These are phyloP conservation scores for Pyrus hybrid DNA, from an alignment of 331 rosid species.

Conservation along the genomic window DNA sequence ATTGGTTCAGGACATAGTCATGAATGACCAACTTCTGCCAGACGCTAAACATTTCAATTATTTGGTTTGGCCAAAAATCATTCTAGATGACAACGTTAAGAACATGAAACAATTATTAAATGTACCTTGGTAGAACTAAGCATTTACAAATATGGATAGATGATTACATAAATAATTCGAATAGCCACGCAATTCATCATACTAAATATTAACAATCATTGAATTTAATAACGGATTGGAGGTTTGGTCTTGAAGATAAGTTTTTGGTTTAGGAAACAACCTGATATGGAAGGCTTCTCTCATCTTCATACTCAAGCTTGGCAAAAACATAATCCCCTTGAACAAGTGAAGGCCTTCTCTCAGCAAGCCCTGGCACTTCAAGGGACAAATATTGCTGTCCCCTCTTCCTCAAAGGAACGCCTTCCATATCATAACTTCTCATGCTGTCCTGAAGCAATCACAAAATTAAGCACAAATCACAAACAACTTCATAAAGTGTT, in stretches of 20 bases:
- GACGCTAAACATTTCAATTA: neutral
- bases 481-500: neutral
- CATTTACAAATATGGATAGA: neutral
- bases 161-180: neutral
- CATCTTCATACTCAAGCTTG: constrained; percentile 31
- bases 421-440: constrained; percentile 69
- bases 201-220: neutral
- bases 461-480: constrained; percentile 7
- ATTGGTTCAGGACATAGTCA: neutral
- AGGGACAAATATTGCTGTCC: constrained; percentile 41
- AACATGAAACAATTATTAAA: neutral
- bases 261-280: constrained; percentile 24
- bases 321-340: constrained; percentile 66
- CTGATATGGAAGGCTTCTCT: constrained; percentile 33
- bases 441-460: constrained; percentile 60
- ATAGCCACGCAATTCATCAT: neutral
- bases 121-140: neutral
- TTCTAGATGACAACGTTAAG: neutral
- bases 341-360: constrained; percentile 91
- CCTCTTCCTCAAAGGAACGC: constrained; percentile 46
- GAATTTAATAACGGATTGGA: neutral
- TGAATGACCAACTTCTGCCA: neutral
- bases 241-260: neutral
- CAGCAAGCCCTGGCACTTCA: constrained; percentile 94
- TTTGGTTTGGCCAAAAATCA: neutral